Base-by-base conservation (phyloP, 73 alveolate species). In the Paramecium primaurelia region DNA sequence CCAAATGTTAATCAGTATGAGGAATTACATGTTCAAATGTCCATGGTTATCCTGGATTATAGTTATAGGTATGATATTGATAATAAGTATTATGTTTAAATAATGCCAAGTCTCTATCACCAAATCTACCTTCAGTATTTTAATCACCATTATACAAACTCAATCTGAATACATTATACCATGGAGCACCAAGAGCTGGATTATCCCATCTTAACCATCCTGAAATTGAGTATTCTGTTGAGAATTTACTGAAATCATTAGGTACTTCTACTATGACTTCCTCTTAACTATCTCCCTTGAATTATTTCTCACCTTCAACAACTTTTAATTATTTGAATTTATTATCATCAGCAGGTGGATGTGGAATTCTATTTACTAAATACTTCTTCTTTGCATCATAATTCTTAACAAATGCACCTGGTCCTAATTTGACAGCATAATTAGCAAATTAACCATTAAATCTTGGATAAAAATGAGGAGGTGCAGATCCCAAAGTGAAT, bases 151-250 rank as follows among this genome's bases (percentile, higher is more conserved):
- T 22, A 47, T 45, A 80, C 6, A 47, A 42, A 26, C 64, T 45
- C 28, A 80, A 49, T 80, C 91, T 80, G 18, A 42, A 80, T 45
- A 80, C 91, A 42, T 28, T 45, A 40, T 45, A 80, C 91, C 91
- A 80, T 26, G 91, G 59, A 12, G 77, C 64, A 2, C 44, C 47
- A 7, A 20, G 34, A 26, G 91, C 44, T 40, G 91, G 71, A 45
- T 14, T 47, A 38, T 75, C 88, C 91, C 91, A 80, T 22, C 73
- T 80, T 4, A 80, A 18, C 91, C 91, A 80, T 44, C 77, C 91
- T 32, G 77, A 25, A 49, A 80, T 44, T 80, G 91, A 80, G 38
- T 80, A 80, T 26, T 80, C 91, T 18, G 47, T 32, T 49, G 47
- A 28, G 25, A 80, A 45, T 36, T 28, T 49, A 11, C 91, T 12